Percentiles rank a stretch among this genome's conserved stretches.
Evolutionary conservation across 2,329 filamentous ascomycete species (phyloP).

Genomic region (Mycosphaerella sp.): DNA sequence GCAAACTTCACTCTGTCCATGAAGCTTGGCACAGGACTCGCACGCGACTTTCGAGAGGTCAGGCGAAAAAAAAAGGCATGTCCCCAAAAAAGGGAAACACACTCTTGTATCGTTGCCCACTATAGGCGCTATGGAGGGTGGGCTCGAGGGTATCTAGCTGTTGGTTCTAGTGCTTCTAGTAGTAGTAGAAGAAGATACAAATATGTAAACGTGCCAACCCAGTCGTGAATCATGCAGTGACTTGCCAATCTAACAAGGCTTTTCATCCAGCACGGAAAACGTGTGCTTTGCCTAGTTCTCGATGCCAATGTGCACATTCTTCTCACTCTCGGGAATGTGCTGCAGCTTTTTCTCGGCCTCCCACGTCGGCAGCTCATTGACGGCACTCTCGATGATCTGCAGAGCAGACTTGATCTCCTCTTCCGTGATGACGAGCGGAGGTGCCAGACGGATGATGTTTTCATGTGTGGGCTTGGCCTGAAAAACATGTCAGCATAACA

Average conservation of each 20-base stretch:
- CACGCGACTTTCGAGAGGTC: too few species aligned
- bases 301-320: constrained; percentile 54
- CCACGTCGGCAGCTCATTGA: constrained; percentile 69
- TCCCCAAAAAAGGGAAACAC: background rate
- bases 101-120: background rate
- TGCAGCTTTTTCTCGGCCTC: constrained; percentile 52
- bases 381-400: constrained; percentile 70
- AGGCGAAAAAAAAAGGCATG: background rate
- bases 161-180: constrained; percentile 3
- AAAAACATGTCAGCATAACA: constrained; percentile 59
- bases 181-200: background rate
- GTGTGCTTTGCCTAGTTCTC: constrained; percentile 44
- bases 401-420: constrained; percentile 73
- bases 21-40: too few species aligned
- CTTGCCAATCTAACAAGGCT: background rate
- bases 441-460: constrained; percentile 97
- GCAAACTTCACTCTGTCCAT: too few species aligned
- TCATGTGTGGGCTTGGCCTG: constrained; percentile 97
- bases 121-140: background rate
- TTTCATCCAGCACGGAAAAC: background rate
- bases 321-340: constrained; percentile 54
- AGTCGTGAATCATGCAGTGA: constrained; percentile 2
- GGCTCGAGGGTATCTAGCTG: constrained; percentile 10
- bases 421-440: constrained; percentile 89
- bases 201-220: constrained; percentile 1